Evolutionary conservation across 2,329 filamentous ascomycete genomes (phyloP), one percentile per base, ranked within the genome.

Genomic region (Penicillium concentricum): DNA sequence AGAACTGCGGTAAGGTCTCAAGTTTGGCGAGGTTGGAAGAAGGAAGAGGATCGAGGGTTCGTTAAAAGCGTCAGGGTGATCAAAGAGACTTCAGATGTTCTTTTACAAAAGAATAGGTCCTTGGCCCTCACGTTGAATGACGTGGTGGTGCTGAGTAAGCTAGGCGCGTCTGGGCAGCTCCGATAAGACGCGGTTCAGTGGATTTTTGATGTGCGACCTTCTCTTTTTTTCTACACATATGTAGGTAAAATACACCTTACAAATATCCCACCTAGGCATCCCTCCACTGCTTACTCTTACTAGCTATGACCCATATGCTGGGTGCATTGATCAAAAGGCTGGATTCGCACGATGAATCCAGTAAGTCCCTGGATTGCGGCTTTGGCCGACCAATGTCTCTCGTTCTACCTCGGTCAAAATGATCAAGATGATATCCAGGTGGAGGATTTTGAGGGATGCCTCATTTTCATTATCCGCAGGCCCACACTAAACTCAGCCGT

Each of bases 401-500:
- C 53, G 9, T 57, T 45, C 39, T 69, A 67, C 28, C 55, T 61
- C 13, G 53, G 59, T 26, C 56, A 57, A 44, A 37, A 39, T 35
- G 22, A 41, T 32, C 45, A 59, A 24, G 52, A 55, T 49, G 50
- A 24, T 15, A 39, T 65, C 16, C 42, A 65, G 6, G 59, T 66
- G 26, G 64, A 72, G 44, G 69, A 76, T 54, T 67, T 76, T 63
- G 73, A 69, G 13, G 69, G 67, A 32, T 70, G 66, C 44, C 58
- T 76, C 44, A 69, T 64, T n/a, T 70, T 77, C 51, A 57, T 42
- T 20, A 61, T 59, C 16, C 8, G 32, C 7, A 59, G 53, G 8
- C 16, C 51, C 39, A n/a, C 49, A 20, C 9, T 22, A 42, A 35
- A 41, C 16, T 18, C 35, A 30, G 71, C 70, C 9, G 60, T 72